Evolutionary conservation across 2,329 filamentous ascomycete species (phyloP).

Genomic region (Didymella pinodella): DNA sequence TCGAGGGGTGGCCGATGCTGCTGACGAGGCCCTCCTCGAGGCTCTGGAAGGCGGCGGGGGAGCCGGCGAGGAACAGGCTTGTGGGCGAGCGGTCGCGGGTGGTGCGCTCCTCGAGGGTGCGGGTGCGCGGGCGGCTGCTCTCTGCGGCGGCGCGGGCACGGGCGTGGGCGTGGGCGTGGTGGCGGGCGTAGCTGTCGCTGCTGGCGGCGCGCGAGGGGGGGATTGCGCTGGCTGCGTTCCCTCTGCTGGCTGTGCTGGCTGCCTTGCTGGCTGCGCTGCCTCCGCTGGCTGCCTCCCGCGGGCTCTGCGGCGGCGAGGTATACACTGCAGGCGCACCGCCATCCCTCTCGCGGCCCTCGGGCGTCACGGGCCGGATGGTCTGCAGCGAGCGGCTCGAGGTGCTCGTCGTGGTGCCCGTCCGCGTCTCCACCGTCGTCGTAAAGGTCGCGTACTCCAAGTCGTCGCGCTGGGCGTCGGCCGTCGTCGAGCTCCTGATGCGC

Average conservation of each 20-base stretch:
- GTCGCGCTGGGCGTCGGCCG: constrained; percentile 9
- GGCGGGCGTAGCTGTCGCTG: constrained; percentile 41
- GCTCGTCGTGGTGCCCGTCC: constrained; percentile 12
- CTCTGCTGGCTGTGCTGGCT: no score
- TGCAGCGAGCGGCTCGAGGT: constrained; percentile 22
- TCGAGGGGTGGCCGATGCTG: constrained; percentile 54
- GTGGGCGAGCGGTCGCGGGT: constrained; percentile 47
- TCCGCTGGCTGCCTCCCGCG: constrained; percentile 40
- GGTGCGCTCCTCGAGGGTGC: constrained; percentile 58
- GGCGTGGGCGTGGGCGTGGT: constrained; percentile 33
- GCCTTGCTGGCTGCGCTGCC: neutral
- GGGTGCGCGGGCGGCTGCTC: constrained; percentile 58
- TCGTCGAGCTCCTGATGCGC: constrained; percentile 15
- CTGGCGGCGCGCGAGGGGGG: constrained; percentile 37
- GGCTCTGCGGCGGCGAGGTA: constrained; percentile 43
- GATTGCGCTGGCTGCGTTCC: no score
- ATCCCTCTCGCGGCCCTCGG: constrained; percentile 37
- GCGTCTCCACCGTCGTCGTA: constrained; percentile 10
- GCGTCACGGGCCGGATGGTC: constrained; percentile 70
- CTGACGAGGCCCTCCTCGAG: constrained; percentile 52
- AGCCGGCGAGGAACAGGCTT: neutral
- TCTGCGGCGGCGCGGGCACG: constrained; percentile 59
- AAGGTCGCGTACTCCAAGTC: constrained; percentile 13
- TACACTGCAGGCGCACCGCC: constrained; percentile 11
- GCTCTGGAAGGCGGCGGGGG: constrained; percentile 47